Evolutionary conservation across 2,329 filamentous ascomycete species (phyloP).

Genomic region (Colletotrichum filicis): DNA sequence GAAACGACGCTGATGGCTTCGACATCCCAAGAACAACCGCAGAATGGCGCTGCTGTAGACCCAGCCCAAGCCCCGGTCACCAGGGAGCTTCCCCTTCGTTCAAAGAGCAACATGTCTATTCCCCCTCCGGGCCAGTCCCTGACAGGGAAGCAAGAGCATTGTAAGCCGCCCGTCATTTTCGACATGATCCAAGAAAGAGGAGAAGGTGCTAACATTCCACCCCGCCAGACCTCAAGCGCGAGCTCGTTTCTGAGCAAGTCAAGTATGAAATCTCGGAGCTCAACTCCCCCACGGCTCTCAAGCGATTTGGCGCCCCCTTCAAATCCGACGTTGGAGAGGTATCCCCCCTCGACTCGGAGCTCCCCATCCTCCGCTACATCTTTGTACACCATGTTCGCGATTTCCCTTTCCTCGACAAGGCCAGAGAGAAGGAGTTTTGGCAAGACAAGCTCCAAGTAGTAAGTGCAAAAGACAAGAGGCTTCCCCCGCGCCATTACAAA

Average conservation of each 20-base stretch:
- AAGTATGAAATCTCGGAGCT: slow-evolving; percentile 91
- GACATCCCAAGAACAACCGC: slow-evolving; percentile 24
- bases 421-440: slow-evolving; percentile 99
- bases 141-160: slow-evolving; percentile 98
- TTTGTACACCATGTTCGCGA: slow-evolving; percentile 98
- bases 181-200: neutral
- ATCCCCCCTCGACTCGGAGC: slow-evolving; percentile 89
- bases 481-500: neutral
- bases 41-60: slow-evolving; percentile 36
- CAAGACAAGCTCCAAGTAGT: slow-evolving; percentile 97
- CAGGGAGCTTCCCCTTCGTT: slow-evolving; percentile 38
- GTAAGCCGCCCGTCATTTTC: slow-evolving; percentile 61
- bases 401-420: slow-evolving; percentile 97
- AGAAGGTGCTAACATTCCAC: slow-evolving; percentile 1
- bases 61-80: slow-evolving; percentile 9
- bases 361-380: slow-evolving; percentile 94
- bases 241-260: slow-evolving; percentile 91
- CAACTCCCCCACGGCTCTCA: slow-evolving; percentile 92
- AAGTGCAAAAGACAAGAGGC: slow-evolving; percentile 50
- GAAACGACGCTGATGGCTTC: slow-evolving; percentile 33
- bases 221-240: slow-evolving; percentile 86
- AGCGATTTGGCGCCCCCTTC: slow-evolving; percentile 95
- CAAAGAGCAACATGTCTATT: slow-evolving; percentile 41
- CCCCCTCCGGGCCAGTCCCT: slow-evolving; percentile 63
- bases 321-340: slow-evolving; percentile 93